phyloP scores from a whole-genome alignment of 1,284 basidiomycete species.

The Abortiporus biennis region DNA sequence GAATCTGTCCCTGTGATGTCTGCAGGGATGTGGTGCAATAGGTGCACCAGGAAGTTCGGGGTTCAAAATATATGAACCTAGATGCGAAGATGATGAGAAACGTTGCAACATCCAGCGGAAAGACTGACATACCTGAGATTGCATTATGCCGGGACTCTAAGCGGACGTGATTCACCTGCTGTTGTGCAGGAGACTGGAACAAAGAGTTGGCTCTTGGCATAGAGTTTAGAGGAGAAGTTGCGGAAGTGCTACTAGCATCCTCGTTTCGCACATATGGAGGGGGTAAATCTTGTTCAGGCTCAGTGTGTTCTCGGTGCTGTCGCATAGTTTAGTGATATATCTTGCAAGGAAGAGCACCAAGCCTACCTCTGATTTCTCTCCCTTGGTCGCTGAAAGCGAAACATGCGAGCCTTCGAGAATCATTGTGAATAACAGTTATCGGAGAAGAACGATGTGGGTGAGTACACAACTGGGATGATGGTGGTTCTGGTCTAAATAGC shows the following conservation, averaged over 20 bases:
- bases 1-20: background rate
- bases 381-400: no score
- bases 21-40: no score
- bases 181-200: constrained; percentile 12
- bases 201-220: constrained; percentile 6
- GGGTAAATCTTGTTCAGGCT: constrained; percentile 1
- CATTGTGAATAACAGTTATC: no score
- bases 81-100: background rate
- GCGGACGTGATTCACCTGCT: constrained; percentile 13
- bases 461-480: no score
- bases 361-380: no score
- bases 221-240: background rate
- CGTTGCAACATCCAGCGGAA: background rate
- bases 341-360: no score
- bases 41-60: constrained; percentile 1
- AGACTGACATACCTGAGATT: constrained; percentile 10
- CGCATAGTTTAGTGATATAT: no score
- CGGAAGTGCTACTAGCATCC: background rate
- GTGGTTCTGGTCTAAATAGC: no score
- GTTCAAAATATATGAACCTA: constrained; percentile 7
- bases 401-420: no score
- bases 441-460: no score
- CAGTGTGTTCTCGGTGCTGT: no score
- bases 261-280: constrained; percentile 2
- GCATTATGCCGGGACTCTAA: constrained; percentile 12